These are phyloP conservation scores for Gastrodia elata DNA, from an alignment of 106 monocot genomes.

Conservation along the genomic window DNA sequence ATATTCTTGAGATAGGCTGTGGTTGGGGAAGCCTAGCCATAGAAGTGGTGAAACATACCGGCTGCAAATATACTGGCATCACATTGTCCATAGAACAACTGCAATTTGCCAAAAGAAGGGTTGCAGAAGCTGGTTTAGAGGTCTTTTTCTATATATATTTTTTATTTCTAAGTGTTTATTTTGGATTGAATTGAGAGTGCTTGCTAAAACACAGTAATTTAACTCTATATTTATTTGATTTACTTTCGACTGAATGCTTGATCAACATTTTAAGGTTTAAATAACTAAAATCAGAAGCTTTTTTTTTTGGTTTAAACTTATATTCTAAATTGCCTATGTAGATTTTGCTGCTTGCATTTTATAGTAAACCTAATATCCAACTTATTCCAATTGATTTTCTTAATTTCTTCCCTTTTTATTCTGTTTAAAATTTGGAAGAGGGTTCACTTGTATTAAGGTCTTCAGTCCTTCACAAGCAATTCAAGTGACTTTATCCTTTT, in stretches of 20 bases:
- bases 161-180: not conserved
- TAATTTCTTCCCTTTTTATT: too few species aligned
- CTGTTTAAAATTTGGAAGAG: too few species aligned
- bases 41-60: slow-evolving; percentile 66
- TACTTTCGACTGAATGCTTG: not conserved
- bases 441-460: too few species aligned
- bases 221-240: not conserved
- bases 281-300: too few species aligned
- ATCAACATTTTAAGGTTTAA: too few species aligned
- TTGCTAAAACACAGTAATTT: not conserved
- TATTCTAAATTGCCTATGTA: too few species aligned
- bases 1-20: slow-evolving; percentile 90
- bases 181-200: not conserved
- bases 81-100: slow-evolving; percentile 87
- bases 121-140: slow-evolving; percentile 80
- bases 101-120: slow-evolving; percentile 52
- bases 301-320: too few species aligned
- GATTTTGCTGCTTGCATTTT: too few species aligned
- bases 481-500: too few species aligned
- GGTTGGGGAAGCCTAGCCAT: slow-evolving; percentile 96
- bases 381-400: too few species aligned
- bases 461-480: too few species aligned
- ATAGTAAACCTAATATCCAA: too few species aligned
- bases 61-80: slow-evolving; percentile 93
- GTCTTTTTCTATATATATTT: slow-evolving; percentile 14